Evolutionary conservation across 2,329 filamentous ascomycete species (phyloP).

Genomic region (Botrytis medusae): DNA sequence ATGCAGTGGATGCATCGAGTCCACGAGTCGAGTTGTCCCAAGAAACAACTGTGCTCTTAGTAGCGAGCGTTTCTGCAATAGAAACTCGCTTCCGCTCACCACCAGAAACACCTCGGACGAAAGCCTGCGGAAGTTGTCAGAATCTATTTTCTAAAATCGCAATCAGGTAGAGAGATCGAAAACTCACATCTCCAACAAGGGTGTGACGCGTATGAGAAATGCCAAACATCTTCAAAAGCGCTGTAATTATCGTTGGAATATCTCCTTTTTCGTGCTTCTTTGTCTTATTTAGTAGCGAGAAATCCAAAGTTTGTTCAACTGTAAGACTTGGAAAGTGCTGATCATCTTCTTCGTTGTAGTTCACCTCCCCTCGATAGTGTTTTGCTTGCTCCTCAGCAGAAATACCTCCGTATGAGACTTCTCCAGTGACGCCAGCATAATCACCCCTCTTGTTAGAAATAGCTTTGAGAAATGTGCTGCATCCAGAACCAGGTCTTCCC

Average conservation of each 20-base stretch:
- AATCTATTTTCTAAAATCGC: not conserved
- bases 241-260: conserved; percentile 67
- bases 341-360: conserved; percentile 77
- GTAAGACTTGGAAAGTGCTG: conserved; percentile 71
- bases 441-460: conserved; percentile 68
- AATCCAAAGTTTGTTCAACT: conserved; percentile 75
- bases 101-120: conserved; percentile 71
- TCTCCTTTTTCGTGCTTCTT: conserved; percentile 62
- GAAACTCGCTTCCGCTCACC: conserved; percentile 79
- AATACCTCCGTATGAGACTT: conserved; percentile 72
- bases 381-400: conserved; percentile 65
- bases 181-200: conserved; percentile 62
- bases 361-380: conserved; percentile 69
- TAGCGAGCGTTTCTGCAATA: conserved; percentile 74
- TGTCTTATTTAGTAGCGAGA: conserved; percentile 74
- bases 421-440: conserved; percentile 66
- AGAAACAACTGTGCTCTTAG: conserved; percentile 69
- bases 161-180: conserved; percentile 46
- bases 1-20: conserved; percentile 75
- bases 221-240: conserved; percentile 74
- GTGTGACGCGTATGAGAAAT: conserved; percentile 75
- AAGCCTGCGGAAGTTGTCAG: conserved; percentile 35
- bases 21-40: conserved; percentile 82
- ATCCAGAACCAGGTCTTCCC: conserved; percentile 71
- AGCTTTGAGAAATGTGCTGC: conserved; percentile 74